Percentiles rank a stretch among this genome's conserved stretches.
phyloP scores from a whole-genome alignment of 495 filamentous ascomycete genomes.

The Choiromyces venosus region DNA sequence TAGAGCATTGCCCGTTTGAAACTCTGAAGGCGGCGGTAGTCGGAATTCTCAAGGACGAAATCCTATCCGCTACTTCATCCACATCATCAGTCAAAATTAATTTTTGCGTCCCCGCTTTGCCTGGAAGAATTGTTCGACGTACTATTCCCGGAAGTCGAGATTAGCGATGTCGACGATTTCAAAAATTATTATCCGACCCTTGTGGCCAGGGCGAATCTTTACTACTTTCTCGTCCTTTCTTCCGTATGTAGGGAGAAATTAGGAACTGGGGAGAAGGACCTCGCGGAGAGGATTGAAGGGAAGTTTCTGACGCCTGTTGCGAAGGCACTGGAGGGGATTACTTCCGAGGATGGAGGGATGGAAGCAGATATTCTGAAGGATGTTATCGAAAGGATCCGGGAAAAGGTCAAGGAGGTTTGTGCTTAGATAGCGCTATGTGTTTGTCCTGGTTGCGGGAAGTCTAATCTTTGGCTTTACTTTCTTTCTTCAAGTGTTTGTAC shows the following conservation, averaged over 20 bases:
- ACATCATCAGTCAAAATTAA: conserved; percentile 22
- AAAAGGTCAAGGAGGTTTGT: conserved; percentile 1
- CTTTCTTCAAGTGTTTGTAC: background rate
- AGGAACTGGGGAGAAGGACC: conserved; percentile 19
- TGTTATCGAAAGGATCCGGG: conserved; percentile 24
- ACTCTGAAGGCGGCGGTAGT: conserved; percentile 75
- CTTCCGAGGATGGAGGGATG: conserved; percentile 38
- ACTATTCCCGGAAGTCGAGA: conserved; percentile 35
- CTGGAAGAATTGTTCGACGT: conserved; percentile 33
- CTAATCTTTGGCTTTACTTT: background rate
- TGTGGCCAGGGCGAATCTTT: conserved; percentile 52
- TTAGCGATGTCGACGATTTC: conserved; percentile 45
- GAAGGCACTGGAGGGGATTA: conserved; percentile 46
- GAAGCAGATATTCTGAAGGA: conserved; percentile 35
- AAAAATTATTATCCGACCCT: conserved; percentile 47
- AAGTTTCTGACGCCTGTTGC: conserved; percentile 53
- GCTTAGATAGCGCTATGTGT: background rate
- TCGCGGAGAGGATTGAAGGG: conserved; percentile 45
- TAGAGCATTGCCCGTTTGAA: conserved; percentile 73
- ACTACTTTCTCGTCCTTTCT: conserved; percentile 47
- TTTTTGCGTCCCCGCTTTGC: conserved; percentile 33
- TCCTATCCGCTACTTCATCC: conserved; percentile 43
- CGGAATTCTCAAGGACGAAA: conserved; percentile 80
- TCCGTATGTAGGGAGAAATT: conserved; percentile 13
- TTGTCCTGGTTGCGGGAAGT: background rate